Evolutionary conservation across 2,329 filamentous ascomycete species (phyloP), one percentile per base, ranked within the genome.

Genomic region (Botrytis paeoniae): DNA sequence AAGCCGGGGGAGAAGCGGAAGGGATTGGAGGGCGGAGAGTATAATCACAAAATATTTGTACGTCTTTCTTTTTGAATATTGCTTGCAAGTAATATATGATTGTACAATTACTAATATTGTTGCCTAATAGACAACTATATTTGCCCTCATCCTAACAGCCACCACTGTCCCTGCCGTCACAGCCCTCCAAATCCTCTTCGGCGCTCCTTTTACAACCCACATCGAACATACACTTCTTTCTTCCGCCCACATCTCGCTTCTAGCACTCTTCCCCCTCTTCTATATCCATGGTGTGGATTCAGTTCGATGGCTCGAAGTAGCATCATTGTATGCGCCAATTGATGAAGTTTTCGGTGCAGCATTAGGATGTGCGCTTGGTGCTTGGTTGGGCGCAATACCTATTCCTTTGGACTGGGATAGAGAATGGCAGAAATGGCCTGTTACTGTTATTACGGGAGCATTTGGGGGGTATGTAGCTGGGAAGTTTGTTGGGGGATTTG

Each of bases 341-440:
- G 96, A 98, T 82, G 92, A 95, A 80, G 89, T 93, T 0, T 96
- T 94, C 83, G 95, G 94, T 4, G 93, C 89, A 2, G 86, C 93
- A 16, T 82, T 95, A n/a, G 96, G 96, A 8, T 90, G 90, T 0
- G 84, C 92, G 39, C 79, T 95, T 1, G 96, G 96, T 9, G 94
- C 93, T 59, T 98, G 96, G 96, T 84, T 97, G 60, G 96, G 96
- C 5, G 96, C 96, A 12, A 89, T 98, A 70, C 96, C 97, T 0
- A 98, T 99, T 78, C 96, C 96, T 2, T 85, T 99, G 77, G 96
- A 99, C 82, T 98, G 95, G 95, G 96, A 99, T 82, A 90, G 96
- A n/a, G 94, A 97, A 78, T 99, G 96, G 96, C 96, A 99, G 88
- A 93, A 92, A 82, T 99, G 95, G 93, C 96, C 96, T 0, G 91